These are phyloP conservation scores for Erodium trifolium DNA, from an alignment of 441 rosid genomes.

Conservation along the genomic window DNA sequence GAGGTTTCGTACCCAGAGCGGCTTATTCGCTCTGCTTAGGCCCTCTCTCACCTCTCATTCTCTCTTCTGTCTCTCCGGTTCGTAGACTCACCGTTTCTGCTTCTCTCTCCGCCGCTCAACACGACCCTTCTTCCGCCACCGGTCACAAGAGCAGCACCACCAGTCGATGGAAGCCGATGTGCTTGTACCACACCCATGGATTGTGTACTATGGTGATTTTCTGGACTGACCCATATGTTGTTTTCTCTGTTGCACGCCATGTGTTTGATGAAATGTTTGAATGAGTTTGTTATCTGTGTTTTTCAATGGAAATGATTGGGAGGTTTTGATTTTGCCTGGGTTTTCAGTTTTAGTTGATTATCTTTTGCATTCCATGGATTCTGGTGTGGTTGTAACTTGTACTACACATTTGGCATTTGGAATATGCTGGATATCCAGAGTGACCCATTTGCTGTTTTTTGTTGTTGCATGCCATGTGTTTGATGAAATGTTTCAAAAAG, in stretches of 20 bases:
- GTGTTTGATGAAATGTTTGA: background rate
- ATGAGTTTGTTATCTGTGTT: background rate
- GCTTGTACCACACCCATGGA: slow-evolving; percentile 77
- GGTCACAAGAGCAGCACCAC: slow-evolving; percentile 10
- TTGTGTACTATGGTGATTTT: slow-evolving; percentile 61
- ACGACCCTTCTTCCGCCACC: slow-evolving; percentile 16
- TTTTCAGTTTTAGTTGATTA: no score
- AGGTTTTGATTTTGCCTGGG: background rate
- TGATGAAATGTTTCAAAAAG: background rate
- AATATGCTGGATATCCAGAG: no score
- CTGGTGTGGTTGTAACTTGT: no score
- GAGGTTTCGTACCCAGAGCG: slow-evolving; percentile 26
- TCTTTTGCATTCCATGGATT: no score
- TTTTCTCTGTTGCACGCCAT: slow-evolving; percentile 5
- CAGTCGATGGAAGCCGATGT: slow-evolving; percentile 62
- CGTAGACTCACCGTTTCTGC: slow-evolving; percentile 23
- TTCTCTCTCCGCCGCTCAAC: slow-evolving; percentile 11
- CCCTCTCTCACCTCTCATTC: slow-evolving; percentile 12
- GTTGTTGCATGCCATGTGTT: background rate
- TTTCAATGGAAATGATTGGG: background rate
- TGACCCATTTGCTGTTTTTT: background rate
- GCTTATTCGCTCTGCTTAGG: slow-evolving; percentile 16
- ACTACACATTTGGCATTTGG: no score
- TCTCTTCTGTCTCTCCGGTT: slow-evolving; percentile 11
- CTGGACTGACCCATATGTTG: background rate